Percentiles rank a stretch among this genome's conserved stretches.
These are phyloP conservation scores for Tolypocladium paradoxum DNA, from an alignment of 2,329 filamentous ascomycete genomes.

Conservation along the genomic window DNA sequence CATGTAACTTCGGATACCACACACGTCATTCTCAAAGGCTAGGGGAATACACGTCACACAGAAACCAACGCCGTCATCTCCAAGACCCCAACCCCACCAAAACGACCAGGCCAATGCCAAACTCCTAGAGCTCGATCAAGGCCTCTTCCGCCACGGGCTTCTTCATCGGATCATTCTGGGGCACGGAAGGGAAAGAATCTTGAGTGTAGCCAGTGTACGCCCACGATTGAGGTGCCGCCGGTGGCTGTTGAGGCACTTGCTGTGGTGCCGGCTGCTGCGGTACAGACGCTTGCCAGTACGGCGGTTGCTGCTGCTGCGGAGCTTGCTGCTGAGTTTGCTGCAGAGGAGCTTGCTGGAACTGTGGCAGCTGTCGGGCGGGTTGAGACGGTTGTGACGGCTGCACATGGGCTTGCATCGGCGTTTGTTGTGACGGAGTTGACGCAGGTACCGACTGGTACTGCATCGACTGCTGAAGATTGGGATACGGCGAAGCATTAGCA, in stretches of 20 bases:
- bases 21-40: not conserved
- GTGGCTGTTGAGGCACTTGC: constrained; percentile 12
- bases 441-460: constrained; percentile 34
- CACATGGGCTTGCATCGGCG: constrained; percentile 16
- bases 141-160: constrained; percentile 59
- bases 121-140: constrained; percentile 59
- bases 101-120: not conserved
- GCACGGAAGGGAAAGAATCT: constrained; percentile 54
- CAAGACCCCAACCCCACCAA: not conserved
- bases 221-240: constrained; percentile 28
- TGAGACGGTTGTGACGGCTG: constrained; percentile 19
- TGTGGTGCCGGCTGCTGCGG: constrained; percentile 17
- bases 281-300: constrained; percentile 24
- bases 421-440: constrained; percentile 21
- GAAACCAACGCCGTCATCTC: not conserved
- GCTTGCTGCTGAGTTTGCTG: constrained; percentile 19
- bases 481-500: constrained; percentile 38
- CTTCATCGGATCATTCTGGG: constrained; percentile 29
- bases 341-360: constrained; percentile 4
- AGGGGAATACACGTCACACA: not conserved
- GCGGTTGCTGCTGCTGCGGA: constrained; percentile 19
- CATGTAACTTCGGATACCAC: not conserved
- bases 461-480: constrained; percentile 35
- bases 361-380: constrained; percentile 10
- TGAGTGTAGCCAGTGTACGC: constrained; percentile 42